These are phyloP conservation scores for Monosporascus sp. DNA, from an alignment of 2,329 filamentous ascomycete genomes.

Conservation along the genomic window DNA sequence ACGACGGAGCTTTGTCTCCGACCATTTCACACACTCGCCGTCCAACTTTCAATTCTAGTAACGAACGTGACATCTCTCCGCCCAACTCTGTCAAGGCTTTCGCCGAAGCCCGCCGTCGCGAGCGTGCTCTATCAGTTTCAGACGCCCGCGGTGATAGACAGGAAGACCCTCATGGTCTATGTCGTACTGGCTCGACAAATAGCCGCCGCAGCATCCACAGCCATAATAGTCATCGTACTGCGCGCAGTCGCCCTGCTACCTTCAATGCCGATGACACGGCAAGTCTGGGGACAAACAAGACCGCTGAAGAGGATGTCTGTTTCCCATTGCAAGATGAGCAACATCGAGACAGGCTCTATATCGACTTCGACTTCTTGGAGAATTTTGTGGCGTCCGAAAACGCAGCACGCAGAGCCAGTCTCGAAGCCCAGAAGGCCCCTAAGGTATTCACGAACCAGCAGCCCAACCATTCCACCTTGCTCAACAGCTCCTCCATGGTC, in stretches of 20 bases:
- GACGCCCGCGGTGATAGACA: constrained; percentile 34
- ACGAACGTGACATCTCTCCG: constrained; percentile 69
- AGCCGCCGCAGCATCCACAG: constrained; percentile 61
- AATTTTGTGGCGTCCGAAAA: constrained; percentile 70
- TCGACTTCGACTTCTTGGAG: constrained; percentile 91
- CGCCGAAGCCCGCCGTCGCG: constrained; percentile 79
- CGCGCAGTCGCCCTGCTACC: constrained; percentile 47
- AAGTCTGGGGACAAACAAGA: constrained; percentile 59
- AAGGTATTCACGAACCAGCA: constrained; percentile 59
- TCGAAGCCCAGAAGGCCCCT: constrained; percentile 39
- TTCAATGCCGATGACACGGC: constrained; percentile 54
- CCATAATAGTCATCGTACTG: constrained; percentile 35
- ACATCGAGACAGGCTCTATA: constrained; percentile 67
- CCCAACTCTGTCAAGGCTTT: constrained; percentile 98
- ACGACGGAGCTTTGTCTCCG: constrained; percentile 44
- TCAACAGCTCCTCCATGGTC: constrained; percentile 25
- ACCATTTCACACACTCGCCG: constrained; percentile 42
- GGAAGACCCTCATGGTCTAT: constrained; percentile 51
- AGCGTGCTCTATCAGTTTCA: constrained; percentile 61
- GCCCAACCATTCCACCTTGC: constrained; percentile 23
- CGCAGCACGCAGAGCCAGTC: constrained; percentile 43
- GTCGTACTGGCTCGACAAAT: constrained; percentile 64
- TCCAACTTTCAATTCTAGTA: constrained; percentile 50
- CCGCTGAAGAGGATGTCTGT: constrained; percentile 82
- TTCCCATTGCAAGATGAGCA: constrained; percentile 71